These are phyloP conservation scores for Asterophora lycoperdoides DNA, from an alignment of 768 basidiomycete species.

Conservation along the genomic window DNA sequence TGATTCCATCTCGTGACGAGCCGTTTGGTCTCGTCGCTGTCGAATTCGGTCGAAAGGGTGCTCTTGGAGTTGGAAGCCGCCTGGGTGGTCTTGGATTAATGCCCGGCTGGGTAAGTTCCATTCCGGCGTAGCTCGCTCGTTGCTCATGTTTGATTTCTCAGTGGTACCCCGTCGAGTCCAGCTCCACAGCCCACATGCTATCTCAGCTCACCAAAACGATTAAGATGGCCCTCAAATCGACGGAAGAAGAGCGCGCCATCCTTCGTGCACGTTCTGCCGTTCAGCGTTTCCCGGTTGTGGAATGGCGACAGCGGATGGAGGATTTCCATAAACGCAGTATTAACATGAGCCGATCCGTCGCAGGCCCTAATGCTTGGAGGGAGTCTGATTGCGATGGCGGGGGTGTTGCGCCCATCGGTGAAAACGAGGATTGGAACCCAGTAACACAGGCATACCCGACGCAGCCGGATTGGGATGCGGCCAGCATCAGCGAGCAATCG, in stretches of 20 bases:
- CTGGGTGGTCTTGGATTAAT: slow-evolving; percentile 93
- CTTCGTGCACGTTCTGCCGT: slow-evolving; percentile 91
- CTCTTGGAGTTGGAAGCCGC: slow-evolving; percentile 91
- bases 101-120: slow-evolving; percentile 85
- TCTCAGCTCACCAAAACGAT: slow-evolving; percentile 93
- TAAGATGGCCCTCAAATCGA: slow-evolving; percentile 89
- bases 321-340: slow-evolving; percentile 92
- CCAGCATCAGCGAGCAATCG: slow-evolving; percentile 47
- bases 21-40: slow-evolving; percentile 96
- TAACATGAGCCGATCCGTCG: slow-evolving; percentile 57
- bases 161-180: slow-evolving; percentile 98
- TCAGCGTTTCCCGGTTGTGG: slow-evolving; percentile 95
- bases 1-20: slow-evolving; percentile 95
- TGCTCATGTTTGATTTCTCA: slow-evolving; percentile 24
- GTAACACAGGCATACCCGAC: slow-evolving; percentile 57
- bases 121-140: not conserved
- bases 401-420: slow-evolving; percentile 46
- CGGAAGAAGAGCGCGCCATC: slow-evolving; percentile 86
- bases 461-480: slow-evolving; percentile 73
- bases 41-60: slow-evolving; percentile 95
- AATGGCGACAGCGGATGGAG: slow-evolving; percentile 95
- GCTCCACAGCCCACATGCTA: slow-evolving; percentile 88
- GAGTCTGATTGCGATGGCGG: slow-evolving; percentile 60
- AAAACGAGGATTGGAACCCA: slow-evolving; percentile 80
- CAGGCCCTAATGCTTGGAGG: slow-evolving; percentile 75